A percentile compares a stretch with the other conserved stretches of the same genome.
phyloP scores from a whole-genome alignment of 257 asterid species.

The Cinchona pubescens region DNA sequence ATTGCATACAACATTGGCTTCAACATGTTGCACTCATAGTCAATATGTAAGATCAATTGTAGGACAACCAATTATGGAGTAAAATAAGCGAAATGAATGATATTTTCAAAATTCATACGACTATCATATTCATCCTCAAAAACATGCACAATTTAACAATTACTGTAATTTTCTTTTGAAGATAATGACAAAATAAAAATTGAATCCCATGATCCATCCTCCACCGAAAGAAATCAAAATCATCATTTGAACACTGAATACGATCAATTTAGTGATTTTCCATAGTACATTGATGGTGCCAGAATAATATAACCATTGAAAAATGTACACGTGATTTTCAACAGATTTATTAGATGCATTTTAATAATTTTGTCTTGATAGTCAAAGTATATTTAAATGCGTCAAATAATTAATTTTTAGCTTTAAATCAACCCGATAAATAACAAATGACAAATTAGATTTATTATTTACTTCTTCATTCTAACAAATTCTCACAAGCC shows the following conservation, averaged over 20 bases:
- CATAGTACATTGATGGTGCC: no score
- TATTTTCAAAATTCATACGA: background rate
- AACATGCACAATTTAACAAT: background rate
- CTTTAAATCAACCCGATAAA: no score
- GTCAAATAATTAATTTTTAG: no score
- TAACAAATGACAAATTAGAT: no score
- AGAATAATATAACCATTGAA: no score
- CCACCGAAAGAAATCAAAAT: background rate
- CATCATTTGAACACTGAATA: background rate
- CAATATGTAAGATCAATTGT: background rate
- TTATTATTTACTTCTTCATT: no score
- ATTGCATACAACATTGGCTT: conserved; percentile 16
- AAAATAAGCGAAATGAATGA: background rate
- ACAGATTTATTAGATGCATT: no score
- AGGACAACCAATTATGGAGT: conserved; percentile 12
- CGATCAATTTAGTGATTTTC: conserved; percentile 1
- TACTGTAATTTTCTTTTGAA: background rate
- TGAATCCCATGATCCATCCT: background rate
- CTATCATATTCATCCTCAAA: background rate
- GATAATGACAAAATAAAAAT: background rate
- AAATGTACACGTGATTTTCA: no score
- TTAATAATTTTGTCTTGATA: no score
- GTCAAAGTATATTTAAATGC: no score
- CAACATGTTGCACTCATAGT: background rate
- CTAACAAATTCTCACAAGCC: no score